Conservation (phyloP, 2,329 filamentous ascomycete genomes). For the Colletotrichum caudatum region DNA sequence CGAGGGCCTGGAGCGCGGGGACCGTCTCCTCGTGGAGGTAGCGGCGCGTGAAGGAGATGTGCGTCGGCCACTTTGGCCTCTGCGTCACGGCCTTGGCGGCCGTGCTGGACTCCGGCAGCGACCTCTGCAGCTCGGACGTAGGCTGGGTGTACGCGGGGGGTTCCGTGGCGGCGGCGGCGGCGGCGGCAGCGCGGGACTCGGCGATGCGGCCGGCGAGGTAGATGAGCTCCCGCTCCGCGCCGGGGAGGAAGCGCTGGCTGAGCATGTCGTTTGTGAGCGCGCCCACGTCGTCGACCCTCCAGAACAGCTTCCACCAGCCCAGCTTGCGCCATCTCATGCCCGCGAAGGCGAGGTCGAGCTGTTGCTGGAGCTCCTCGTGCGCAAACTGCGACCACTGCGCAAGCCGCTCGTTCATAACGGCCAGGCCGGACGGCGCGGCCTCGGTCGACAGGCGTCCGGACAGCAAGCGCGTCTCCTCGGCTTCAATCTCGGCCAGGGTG, state of each 20-base stretch:
- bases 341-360: constrained; percentile 82
- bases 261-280: constrained; percentile 86
- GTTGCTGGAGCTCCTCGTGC: constrained; percentile 84
- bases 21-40: constrained; percentile 75
- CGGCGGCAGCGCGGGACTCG: constrained; percentile 53
- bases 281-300: constrained; percentile 91
- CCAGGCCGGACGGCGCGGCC: constrained; percentile 54
- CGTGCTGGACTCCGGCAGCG: constrained; percentile 5
- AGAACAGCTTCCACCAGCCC: constrained; percentile 95
- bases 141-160: constrained; percentile 53
- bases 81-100: constrained; percentile 36
- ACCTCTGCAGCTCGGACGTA: constrained; percentile 41
- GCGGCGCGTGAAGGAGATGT: constrained; percentile 78
- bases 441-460: constrained; percentile 49
- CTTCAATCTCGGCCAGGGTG: constrained; percentile 62
- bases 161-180: constrained; percentile 42
- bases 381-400: constrained; percentile 81
- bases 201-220: constrained; percentile 83
- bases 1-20: constrained; percentile 77
- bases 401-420: constrained; percentile 69
- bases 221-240: constrained; percentile 84
- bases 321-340: constrained; percentile 83
- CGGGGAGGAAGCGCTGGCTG: constrained; percentile 79
- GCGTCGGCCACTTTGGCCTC: constrained; percentile 73
- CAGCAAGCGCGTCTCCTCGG: constrained; percentile 58